Evolutionary conservation across 306 rosid genomes (phyloP).

Genomic region (Quercus parvula): DNA sequence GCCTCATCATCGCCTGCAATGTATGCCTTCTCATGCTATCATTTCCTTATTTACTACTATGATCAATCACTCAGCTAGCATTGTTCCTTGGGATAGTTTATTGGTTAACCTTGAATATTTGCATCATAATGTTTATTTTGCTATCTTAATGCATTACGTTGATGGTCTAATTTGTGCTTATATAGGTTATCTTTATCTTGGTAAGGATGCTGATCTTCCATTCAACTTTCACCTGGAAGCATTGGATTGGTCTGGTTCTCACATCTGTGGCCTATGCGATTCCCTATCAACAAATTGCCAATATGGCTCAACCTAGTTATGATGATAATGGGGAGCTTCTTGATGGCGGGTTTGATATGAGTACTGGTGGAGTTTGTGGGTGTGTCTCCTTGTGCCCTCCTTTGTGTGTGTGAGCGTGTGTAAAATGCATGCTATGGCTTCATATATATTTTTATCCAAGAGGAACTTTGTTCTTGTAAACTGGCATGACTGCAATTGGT

Average conservation of each 20-base stretch:
- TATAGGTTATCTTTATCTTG: conserved; percentile 18
- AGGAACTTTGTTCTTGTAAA: neutral
- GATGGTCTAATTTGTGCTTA: no score
- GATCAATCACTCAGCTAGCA: no score
- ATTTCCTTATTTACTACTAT: no score
- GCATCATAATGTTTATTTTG: no score
- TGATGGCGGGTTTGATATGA: conserved; percentile 98
- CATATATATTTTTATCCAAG: neutral
- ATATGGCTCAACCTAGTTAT: conserved; percentile 66
- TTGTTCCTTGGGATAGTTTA: no score
- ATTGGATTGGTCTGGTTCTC: conserved; percentile 65
- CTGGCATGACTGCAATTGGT: no score
- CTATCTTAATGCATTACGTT: no score
- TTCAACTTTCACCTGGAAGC: conserved; percentile 77
- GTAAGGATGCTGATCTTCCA: conserved; percentile 63
- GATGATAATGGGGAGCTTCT: conserved; percentile 79
- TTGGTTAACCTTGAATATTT: no score
- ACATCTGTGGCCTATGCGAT: conserved; percentile 56
- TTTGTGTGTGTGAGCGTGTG: neutral
- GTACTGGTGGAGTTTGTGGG: conserved; percentile 90
- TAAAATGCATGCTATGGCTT: neutral
- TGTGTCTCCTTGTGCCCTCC: conserved; percentile 25
- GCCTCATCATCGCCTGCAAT: conserved; percentile 73
- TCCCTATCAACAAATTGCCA: conserved; percentile 70
- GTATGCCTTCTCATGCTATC: conserved; percentile 23